phyloP scores from a whole-genome alignment of 208 protist species.

The Acanthamoeba castellanii region DNA sequence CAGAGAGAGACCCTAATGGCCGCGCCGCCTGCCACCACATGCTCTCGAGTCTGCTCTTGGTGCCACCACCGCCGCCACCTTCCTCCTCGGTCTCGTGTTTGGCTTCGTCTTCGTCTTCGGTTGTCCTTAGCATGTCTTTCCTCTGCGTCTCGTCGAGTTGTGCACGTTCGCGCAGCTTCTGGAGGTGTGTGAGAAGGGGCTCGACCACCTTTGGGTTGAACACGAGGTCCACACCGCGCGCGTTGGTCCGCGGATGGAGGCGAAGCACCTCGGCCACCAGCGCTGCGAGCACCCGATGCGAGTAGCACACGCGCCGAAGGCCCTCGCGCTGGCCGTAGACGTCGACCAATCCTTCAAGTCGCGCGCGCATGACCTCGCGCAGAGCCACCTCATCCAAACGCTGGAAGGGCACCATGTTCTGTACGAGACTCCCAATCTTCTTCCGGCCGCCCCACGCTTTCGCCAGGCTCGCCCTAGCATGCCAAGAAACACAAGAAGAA shows the following conservation, averaged over 20 bases:
- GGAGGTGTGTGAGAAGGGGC: background rate
- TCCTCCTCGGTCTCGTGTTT: background rate
- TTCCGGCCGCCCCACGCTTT: background rate
- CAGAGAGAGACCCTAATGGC: background rate
- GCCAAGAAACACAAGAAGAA: background rate
- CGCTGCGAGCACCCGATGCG: background rate
- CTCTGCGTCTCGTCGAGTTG: background rate
- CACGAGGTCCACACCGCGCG: slow-evolving; percentile 7
- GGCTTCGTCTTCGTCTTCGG: background rate
- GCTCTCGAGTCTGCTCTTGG: background rate
- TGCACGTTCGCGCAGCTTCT: background rate
- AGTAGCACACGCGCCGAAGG: background rate
- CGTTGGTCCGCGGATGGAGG: background rate
- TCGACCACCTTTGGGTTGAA: background rate
- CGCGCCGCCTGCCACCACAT: background rate
- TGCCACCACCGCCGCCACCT: no score
- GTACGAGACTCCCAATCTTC: background rate
- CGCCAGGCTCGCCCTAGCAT: background rate
- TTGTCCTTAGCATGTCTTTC: background rate
- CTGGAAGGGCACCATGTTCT: slow-evolving; percentile 21
- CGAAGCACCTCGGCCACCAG: background rate
- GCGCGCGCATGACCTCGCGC: background rate
- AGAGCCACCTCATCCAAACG: background rate
- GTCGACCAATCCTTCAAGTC: background rate
- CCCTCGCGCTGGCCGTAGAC: slow-evolving; percentile 2